These are phyloP conservation scores for Keqinozyma sinolaborantium DNA, from an alignment of 1,139 yeast species.

Conservation along the genomic window DNA sequence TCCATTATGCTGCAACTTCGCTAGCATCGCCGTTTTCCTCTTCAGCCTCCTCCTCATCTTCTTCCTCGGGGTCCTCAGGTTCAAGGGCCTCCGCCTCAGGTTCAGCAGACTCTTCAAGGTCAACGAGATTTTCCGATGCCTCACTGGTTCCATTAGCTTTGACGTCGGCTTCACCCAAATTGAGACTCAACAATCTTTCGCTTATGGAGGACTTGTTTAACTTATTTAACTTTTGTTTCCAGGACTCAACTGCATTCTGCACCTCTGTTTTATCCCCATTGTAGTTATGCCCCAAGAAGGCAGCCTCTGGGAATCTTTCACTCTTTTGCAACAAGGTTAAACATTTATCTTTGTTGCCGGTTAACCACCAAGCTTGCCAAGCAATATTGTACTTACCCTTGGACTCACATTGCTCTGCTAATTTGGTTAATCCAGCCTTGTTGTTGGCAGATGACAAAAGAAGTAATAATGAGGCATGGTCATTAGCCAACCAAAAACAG, in stretches of 20 bases:
- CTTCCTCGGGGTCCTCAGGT: slow-evolving; percentile 13
- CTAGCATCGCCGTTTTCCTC: slow-evolving; percentile 10
- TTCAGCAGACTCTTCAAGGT: slow-evolving; percentile 10
- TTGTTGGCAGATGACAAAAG: slow-evolving; percentile 82
- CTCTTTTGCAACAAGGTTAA: slow-evolving; percentile 64
- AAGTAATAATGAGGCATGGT: slow-evolving; percentile 76
- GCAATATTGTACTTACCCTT: slow-evolving; percentile 87
- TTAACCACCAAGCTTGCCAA: slow-evolving; percentile 87
- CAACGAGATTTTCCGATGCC: slow-evolving; percentile 11
- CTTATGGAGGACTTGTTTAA: slow-evolving; percentile 59
- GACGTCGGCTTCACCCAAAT: too few species aligned
- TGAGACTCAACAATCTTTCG: slow-evolving; percentile 43
- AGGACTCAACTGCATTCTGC: slow-evolving; percentile 47
- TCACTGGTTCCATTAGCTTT: slow-evolving; percentile 7
- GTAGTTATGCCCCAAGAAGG: slow-evolving; percentile 75
- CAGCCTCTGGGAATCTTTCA: slow-evolving; percentile 79
- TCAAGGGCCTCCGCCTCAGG: slow-evolving; percentile 14
- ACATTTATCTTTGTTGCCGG: slow-evolving; percentile 67
- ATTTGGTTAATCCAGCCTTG: slow-evolving; percentile 50
- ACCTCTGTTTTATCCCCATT: slow-evolving; percentile 42
- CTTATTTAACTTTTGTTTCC: slow-evolving; percentile 59
- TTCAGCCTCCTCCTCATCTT: slow-evolving; percentile 12
- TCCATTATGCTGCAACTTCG: slow-evolving; percentile 17
- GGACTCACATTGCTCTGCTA: slow-evolving; percentile 63
- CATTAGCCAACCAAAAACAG: slow-evolving; percentile 77